These are phyloP conservation scores for Irpex sp. DNA, from an alignment of 1,284 basidiomycete species.

Conservation along the genomic window DNA sequence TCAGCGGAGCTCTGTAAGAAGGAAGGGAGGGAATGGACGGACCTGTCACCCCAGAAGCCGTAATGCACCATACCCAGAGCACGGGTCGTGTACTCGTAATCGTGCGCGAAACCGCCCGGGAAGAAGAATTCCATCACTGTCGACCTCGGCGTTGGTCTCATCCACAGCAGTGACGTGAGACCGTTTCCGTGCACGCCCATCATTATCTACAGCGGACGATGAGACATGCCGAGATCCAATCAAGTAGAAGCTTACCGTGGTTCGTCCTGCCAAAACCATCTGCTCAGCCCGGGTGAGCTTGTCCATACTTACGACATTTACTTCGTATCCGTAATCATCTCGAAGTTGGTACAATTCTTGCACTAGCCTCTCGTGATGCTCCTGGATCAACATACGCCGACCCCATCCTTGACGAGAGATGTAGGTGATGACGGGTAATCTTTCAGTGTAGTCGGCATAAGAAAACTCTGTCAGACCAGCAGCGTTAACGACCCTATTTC, in stretches of 20 bases:
- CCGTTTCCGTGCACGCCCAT: constrained; percentile 89
- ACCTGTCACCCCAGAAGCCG: constrained; percentile 73
- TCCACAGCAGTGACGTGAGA: constrained; percentile 78
- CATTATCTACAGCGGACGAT: constrained; percentile 52
- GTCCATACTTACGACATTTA: constrained; percentile 82
- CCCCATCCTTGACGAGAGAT: constrained; percentile 84
- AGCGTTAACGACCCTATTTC: constrained; percentile 68
- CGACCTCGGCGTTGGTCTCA: constrained; percentile 67
- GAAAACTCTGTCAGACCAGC: constrained; percentile 47
- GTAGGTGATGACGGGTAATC: constrained; percentile 73
- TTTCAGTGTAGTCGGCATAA: constrained; percentile 17
- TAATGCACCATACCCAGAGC: constrained; percentile 82
- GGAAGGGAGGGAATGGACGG: constrained; percentile 14
- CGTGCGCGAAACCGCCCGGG: constrained; percentile 79
- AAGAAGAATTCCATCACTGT: constrained; percentile 90
- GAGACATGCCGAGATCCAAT: background rate
- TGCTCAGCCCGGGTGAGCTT: constrained; percentile 75
- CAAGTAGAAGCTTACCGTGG: constrained; percentile 56
- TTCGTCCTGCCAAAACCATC: constrained; percentile 68
- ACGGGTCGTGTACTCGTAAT: constrained; percentile 79
- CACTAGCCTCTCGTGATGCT: constrained; percentile 63
- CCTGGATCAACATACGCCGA: constrained; percentile 62
- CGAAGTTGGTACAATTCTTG: constrained; percentile 57
- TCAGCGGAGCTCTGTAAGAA: background rate
- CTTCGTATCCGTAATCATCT: constrained; percentile 73